Evolutionary conservation across 305 asterid genomes (phyloP).

Genomic region (Plantago lanceolata): DNA sequence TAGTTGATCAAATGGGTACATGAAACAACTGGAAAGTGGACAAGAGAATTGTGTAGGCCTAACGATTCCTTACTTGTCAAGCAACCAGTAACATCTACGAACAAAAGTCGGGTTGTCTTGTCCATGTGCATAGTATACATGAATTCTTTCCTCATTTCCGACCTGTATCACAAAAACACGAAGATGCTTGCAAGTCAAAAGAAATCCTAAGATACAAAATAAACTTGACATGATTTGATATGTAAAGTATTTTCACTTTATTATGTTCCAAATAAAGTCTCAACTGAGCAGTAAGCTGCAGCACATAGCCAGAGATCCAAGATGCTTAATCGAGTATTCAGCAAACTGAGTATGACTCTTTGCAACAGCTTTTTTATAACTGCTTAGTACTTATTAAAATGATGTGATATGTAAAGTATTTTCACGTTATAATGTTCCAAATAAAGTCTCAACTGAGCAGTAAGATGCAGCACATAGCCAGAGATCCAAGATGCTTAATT

Average conservation of each 20-base stretch:
- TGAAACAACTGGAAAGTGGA: slow-evolving; percentile 14
- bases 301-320: background rate
- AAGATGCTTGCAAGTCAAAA: slow-evolving; percentile 27
- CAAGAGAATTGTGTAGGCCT: slow-evolving; percentile 8
- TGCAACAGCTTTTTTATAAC: too few species aligned
- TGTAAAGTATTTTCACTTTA: slow-evolving; percentile 10
- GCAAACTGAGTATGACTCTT: too few species aligned
- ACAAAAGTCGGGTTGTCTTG: slow-evolving; percentile 85
- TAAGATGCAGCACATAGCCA: background rate
- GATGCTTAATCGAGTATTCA: too few species aligned
- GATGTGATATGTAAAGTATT: slow-evolving; percentile 12
- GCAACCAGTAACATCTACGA: slow-evolving; percentile 99
- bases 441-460: background rate
- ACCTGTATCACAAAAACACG: slow-evolving; percentile 50
- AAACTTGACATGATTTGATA: slow-evolving; percentile 4
- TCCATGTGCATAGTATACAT: slow-evolving; percentile 99
- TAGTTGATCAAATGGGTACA: slow-evolving; percentile 13
- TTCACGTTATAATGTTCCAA: background rate
- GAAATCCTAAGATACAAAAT: slow-evolving; percentile 21
- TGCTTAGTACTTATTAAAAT: background rate
- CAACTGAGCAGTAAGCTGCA: background rate
- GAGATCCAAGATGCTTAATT: background rate
- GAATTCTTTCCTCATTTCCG: slow-evolving; percentile 91
- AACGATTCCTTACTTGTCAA: slow-evolving; percentile 71
- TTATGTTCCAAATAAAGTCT: background rate